Base-by-base conservation (phyloP, 2,329 filamentous ascomycete genomes). In the Cylindrodendrum hubeiense region DNA sequence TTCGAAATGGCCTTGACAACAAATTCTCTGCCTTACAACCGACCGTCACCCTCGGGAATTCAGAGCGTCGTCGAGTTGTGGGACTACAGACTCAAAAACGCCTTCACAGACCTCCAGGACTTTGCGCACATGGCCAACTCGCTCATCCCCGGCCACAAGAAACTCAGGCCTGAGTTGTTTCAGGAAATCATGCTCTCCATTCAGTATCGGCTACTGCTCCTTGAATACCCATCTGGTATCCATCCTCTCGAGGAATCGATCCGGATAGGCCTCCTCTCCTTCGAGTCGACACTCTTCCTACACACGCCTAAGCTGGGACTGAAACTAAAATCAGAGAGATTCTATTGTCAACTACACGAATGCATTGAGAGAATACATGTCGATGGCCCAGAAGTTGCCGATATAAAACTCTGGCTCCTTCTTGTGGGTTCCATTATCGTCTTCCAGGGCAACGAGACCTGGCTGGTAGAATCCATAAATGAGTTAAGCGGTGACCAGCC, bases 151-250 rank as follows among this genome's bases (percentile, higher is more conserved):
- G 62, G 55, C 3, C 60, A 39, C 1, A 59, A 57, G 17, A 79
- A 77, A 52, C 70, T 79, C 7, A 66, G 65, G 1, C 70, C 76
- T 0, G 67, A 71, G 13, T 46, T 73, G 2, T 77, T 76, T 49
- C 74, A 76, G 17, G 75, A 78, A 54, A 72, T 75, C 0, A 71
- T 77, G 65, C 54, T 77, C 0, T 77, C 76, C 0, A 67, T 76
- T 0, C 77, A 79, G 43, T 78, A 78, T 37, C 70, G 77, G 0
- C 60, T 78, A 1, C 52, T 79, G 2, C 63, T 66, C 0, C 71
- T 79, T 3, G 64, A 70, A 13, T 71, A 74, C 41, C 43, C 68
- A 0, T 21, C 47, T 0, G 61, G 69, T 9, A 5, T 54, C 3
- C 9, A 64, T 1, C 67, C 65, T 1, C 33, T 74, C 5, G 57